Evolutionary conservation across 371 early-diverging fungal genomes (phyloP).

Genomic region (Zopfochytrium polystomum): DNA sequence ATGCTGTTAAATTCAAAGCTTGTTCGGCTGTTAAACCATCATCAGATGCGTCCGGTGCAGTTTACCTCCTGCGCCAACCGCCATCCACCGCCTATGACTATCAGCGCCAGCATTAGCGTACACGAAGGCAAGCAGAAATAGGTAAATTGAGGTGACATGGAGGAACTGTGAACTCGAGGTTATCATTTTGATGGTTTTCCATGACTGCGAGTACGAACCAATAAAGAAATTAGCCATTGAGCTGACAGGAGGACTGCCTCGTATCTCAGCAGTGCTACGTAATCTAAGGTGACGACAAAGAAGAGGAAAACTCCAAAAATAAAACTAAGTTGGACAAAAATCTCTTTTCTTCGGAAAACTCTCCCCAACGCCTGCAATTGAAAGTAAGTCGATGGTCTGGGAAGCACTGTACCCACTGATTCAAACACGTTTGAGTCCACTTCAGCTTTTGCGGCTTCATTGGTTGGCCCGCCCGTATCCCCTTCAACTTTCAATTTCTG

Average conservation of each 20-base stretch:
- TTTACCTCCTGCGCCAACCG: conserved; percentile 12
- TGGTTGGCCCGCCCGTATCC: too few species aligned
- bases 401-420: too few species aligned
- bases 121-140: conserved; percentile 15
- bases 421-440: too few species aligned
- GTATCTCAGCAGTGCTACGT: neutral
- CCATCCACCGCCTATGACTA: neutral
- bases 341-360: conserved; percentile 18
- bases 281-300: conserved; percentile 16
- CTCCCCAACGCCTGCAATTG: too few species aligned
- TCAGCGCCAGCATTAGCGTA: conserved; percentile 18
- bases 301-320: conserved; percentile 20
- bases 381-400: too few species aligned
- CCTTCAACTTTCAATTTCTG: too few species aligned
- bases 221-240: conserved; percentile 21
- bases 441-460: too few species aligned
- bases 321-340: conserved; percentile 12
- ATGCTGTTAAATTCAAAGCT: conserved; percentile 17
- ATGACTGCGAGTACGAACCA: neutral
- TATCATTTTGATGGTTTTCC: neutral
- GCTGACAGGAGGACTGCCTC: conserved; percentile 14
- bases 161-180: conserved; percentile 3
- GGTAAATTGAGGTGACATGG: conserved; percentile 10
- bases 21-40: neutral
- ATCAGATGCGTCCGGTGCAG: neutral